These are phyloP conservation scores for Cyberlindnera samutprakarnensis DNA, from an alignment of 805 yeast genomes.

Conservation along the genomic window DNA sequence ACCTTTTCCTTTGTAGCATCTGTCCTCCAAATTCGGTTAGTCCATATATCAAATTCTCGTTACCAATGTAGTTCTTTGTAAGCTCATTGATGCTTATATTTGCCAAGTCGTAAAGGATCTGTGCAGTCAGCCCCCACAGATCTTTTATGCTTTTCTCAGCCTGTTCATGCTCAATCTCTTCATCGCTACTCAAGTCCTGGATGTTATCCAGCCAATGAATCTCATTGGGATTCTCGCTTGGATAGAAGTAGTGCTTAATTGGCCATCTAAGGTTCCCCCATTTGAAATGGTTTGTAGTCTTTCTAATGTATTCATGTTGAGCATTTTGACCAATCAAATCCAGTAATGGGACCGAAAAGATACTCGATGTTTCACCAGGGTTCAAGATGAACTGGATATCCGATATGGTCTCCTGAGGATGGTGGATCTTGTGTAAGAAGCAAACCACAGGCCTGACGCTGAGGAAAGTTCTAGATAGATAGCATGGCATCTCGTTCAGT, in stretches of 20 bases:
- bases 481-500: slow-evolving; percentile 63
- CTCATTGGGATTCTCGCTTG: slow-evolving; percentile 46
- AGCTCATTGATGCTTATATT: slow-evolving; percentile 36
- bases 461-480: slow-evolving; percentile 71
- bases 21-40: slow-evolving; percentile 48
- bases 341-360: slow-evolving; percentile 61
- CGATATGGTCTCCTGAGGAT: too few relatives aligned
- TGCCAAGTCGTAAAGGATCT: slow-evolving; percentile 66
- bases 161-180: slow-evolving; percentile 27
- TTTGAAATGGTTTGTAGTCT: slow-evolving; percentile 29
- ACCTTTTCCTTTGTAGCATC: slow-evolving; percentile 39
- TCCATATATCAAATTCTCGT: slow-evolving; percentile 58
- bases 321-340: slow-evolving; percentile 38
- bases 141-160: slow-evolving; percentile 42
- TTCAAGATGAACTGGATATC: slow-evolving; percentile 43
- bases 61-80: slow-evolving; percentile 36
- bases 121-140: slow-evolving; percentile 81
- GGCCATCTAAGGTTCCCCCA: slow-evolving; percentile 77
- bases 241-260: slow-evolving; percentile 54
- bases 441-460: slow-evolving; percentile 81
- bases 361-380: slow-evolving; percentile 70
- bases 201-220: slow-evolving; percentile 56
- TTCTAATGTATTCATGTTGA: slow-evolving; percentile 26
- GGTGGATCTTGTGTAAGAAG: slow-evolving; percentile 32
- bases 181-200: slow-evolving; percentile 52